phyloP scores from a whole-genome alignment of 2,329 filamentous ascomycete species.

The Ceratocystis harringtonii region DNA sequence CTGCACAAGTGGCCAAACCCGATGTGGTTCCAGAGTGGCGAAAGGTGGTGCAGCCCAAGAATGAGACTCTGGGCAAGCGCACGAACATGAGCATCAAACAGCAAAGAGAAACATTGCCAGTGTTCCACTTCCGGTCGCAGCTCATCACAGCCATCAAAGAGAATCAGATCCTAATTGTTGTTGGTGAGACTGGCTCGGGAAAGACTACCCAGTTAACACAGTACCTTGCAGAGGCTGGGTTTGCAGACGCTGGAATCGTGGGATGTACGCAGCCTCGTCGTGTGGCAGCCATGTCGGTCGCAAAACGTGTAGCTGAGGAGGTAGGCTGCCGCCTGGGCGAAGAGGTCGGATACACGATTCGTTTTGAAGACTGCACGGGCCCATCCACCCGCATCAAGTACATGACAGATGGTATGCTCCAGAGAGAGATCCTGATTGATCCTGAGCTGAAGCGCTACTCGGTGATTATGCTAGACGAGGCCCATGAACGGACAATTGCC shows the following conservation, averaged over 20 bases:
- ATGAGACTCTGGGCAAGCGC: constrained; percentile 68
- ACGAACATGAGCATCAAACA: constrained; percentile 90
- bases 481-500: constrained; percentile 90
- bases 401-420: constrained; percentile 98
- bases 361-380: constrained; percentile 88
- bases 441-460: constrained; percentile 80
- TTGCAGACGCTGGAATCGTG: constrained; percentile 73
- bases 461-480: constrained; percentile 95
- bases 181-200: constrained; percentile 91
- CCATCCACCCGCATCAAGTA: constrained; percentile 91
- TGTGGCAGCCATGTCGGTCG: constrained; percentile 94
- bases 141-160: constrained; percentile 73
- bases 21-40: constrained; percentile 88
- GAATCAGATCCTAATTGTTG: constrained; percentile 88
- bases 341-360: constrained; percentile 93
- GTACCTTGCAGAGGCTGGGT: constrained; percentile 84
- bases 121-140: constrained; percentile 75
- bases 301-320: constrained; percentile 91
- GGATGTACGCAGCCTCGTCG: constrained; percentile 94
- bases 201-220: constrained; percentile 96
- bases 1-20: constrained; percentile 43
- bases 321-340: constrained; percentile 81
- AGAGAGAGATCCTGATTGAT: constrained; percentile 87
- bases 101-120: constrained; percentile 76
- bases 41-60: constrained; percentile 61